phyloP scores from a whole-genome alignment of 148 eudicot species.

The Spergularia marina region DNA sequence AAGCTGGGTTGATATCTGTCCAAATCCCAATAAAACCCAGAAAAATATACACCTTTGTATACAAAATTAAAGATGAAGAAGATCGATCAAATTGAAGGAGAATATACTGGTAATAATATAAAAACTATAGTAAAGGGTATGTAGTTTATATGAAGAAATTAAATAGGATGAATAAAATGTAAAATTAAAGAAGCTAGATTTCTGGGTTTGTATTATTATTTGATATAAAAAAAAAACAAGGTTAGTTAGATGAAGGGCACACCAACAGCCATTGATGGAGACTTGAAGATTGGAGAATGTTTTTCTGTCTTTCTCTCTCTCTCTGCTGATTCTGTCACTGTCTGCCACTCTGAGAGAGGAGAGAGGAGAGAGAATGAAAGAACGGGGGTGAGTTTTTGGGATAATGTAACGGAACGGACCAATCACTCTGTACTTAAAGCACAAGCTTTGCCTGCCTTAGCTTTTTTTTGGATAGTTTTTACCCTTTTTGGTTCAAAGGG shows the following conservation, averaged over 20 bases:
- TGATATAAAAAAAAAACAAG: not conserved
- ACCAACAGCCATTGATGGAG: constrained; percentile 29
- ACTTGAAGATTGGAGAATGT: constrained; percentile 29
- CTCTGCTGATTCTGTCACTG: not conserved
- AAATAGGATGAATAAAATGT: not conserved
- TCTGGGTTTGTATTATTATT: not conserved
- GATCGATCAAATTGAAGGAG: too few relatives aligned
- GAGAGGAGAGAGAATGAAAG: not conserved
- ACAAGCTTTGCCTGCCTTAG: not conserved
- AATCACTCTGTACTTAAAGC: constrained; percentile 22
- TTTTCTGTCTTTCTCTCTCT: not conserved
- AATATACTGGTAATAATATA: not conserved
- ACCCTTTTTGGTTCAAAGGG: constrained; percentile 4
- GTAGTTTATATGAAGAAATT: not conserved
- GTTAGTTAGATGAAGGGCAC: constrained; percentile 16
- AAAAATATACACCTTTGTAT: not conserved
- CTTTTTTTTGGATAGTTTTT: not conserved
- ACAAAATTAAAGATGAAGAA: too few relatives aligned
- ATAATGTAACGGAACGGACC: constrained; percentile 35
- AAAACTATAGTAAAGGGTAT: constrained; percentile 5
- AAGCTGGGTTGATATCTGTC: constrained; percentile 12
- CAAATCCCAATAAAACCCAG: constrained; percentile 17
- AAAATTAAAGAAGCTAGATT: constrained; percentile 23
- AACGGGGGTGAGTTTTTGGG: constrained; percentile 22
- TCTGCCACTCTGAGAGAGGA: constrained; percentile 14